phyloP scores from a whole-genome alignment of 2,329 filamentous ascomycete species.

The Ophiostoma sp. region DNA sequence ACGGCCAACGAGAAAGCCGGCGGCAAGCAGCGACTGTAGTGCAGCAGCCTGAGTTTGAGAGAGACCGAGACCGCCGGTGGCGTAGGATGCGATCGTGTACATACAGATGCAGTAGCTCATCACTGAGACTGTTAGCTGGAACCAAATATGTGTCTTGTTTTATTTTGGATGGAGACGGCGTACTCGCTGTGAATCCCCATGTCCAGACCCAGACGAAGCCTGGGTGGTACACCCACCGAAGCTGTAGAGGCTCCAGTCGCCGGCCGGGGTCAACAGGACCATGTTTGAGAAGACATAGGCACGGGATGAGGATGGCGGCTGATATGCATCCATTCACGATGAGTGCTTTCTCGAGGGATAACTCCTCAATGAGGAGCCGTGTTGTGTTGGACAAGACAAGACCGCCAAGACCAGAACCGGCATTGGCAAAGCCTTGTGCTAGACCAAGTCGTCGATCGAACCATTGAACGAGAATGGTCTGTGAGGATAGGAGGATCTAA shows the following conservation, averaged over 20 bases:
- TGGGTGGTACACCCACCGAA: conserved; percentile 15
- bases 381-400: conserved; percentile 25
- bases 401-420: conserved; percentile 22
- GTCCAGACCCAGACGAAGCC: conserved; percentile 19
- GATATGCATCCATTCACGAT: conserved; percentile 21
- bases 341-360: conserved; percentile 13
- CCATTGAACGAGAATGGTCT: conserved; percentile 19
- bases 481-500: conserved; percentile 11
- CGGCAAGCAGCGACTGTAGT: conserved; percentile 22
- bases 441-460: conserved; percentile 22
- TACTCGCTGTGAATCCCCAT: conserved; percentile 20
- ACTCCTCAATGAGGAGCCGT: conserved; percentile 15
- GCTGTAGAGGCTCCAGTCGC: background rate
- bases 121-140: background rate
- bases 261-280: conserved; percentile 1
- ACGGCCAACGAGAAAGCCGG: conserved; percentile 16
- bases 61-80: conserved; percentile 21
- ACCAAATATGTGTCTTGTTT: no score
- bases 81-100: conserved; percentile 7
- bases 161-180: background rate
- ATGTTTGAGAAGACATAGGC: conserved; percentile 1
- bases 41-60: conserved; percentile 21
- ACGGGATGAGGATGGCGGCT: conserved; percentile 12
- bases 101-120: conserved; percentile 23
- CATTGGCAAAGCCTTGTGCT: conserved; percentile 20